These are phyloP conservation scores for Dispira simplex DNA, from an alignment of 192 early-diverging fungal species.

Conservation along the genomic window DNA sequence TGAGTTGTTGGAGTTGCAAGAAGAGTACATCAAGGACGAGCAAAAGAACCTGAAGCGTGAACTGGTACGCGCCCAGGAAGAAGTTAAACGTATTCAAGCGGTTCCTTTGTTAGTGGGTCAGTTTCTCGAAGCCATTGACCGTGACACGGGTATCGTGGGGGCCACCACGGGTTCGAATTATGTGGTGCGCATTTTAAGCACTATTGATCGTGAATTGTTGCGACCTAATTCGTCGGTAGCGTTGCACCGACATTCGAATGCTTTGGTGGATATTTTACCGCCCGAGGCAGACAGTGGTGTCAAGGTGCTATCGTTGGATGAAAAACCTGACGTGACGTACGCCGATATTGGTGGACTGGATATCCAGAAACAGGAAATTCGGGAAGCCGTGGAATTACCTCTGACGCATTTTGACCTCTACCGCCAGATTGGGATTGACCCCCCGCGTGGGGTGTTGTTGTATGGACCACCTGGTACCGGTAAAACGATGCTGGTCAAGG, in stretches of 20 bases:
- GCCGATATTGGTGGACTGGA: constrained; percentile 74
- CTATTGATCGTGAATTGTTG: constrained; percentile 92
- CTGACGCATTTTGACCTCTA: constrained; percentile 97
- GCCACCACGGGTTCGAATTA: constrained; percentile 87
- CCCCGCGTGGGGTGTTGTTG: constrained; percentile 93
- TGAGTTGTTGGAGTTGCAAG: constrained; percentile 91
- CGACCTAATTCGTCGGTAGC: constrained; percentile 91
- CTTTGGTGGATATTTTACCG: constrained; percentile 91
- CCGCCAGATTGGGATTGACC: constrained; percentile 96
- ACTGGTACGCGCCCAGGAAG: constrained; percentile 85
- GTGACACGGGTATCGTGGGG: constrained; percentile 87
- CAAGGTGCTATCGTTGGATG: constrained; percentile 61
- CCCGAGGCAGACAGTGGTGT: constrained; percentile 92
- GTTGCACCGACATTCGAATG: constrained; percentile 92
- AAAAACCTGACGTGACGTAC: constrained; percentile 70
- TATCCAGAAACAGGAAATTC: constrained; percentile 84
- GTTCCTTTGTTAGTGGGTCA: constrained; percentile 98
- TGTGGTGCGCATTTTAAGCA: constrained; percentile 87
- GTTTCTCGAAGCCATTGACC: constrained; percentile 94
- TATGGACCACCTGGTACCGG: constrained; percentile 99
- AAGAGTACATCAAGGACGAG: constrained; percentile 99
- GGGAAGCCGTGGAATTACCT: constrained; percentile 95
- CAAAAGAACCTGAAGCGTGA: constrained; percentile 94
- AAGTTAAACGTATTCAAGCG: constrained; percentile 96
- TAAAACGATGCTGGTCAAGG: constrained; percentile 98